These are phyloP conservation scores for Phytophthora tubulina DNA, from an alignment of 352 stramenopile genomes.

Conservation along the genomic window DNA sequence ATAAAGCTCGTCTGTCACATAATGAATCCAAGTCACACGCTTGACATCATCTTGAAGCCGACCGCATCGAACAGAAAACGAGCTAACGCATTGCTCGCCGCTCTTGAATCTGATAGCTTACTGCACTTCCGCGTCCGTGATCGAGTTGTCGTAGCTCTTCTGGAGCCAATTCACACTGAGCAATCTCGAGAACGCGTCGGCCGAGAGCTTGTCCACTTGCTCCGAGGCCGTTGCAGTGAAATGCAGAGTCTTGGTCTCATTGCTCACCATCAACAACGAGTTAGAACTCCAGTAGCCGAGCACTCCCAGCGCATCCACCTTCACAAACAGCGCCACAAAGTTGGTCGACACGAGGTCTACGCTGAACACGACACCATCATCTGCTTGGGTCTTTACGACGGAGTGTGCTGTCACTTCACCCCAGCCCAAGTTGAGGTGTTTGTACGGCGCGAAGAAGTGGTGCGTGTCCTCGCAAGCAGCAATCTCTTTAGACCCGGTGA, in stretches of 20 bases:
- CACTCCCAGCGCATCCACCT: slow-evolving; percentile 59
- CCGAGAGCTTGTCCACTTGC: slow-evolving; percentile 21
- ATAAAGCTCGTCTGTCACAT: not conserved
- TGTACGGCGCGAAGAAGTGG: slow-evolving; percentile 80
- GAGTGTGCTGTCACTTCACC: slow-evolving; percentile 41
- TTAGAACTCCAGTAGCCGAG: slow-evolving; percentile 78
- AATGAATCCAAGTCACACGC: slow-evolving; percentile 28
- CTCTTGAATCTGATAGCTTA: slow-evolving; percentile 2
- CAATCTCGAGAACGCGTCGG: slow-evolving; percentile 46
- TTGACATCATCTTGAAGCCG: slow-evolving; percentile 21
- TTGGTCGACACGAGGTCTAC: slow-evolving; percentile 59
- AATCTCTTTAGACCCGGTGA: not conserved
- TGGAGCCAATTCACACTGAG: slow-evolving; percentile 77
- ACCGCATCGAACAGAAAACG: slow-evolving; percentile 21
- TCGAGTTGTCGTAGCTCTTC: slow-evolving; percentile 64
- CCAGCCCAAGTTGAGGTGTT: slow-evolving; percentile 58
- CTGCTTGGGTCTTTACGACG: slow-evolving; percentile 20
- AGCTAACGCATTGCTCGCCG: slow-evolving; percentile 12
- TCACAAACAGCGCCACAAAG: slow-evolving; percentile 83
- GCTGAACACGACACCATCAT: slow-evolving; percentile 35
- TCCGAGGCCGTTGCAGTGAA: slow-evolving; percentile 50
- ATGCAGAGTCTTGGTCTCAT: slow-evolving; percentile 55
- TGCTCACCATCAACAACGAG: slow-evolving; percentile 77
- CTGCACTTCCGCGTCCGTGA: slow-evolving; percentile 22
- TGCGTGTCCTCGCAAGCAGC: slow-evolving; percentile 55